These are phyloP conservation scores for Puccinia coronata DNA, from an alignment of 1,284 basidiomycete genomes.

Conservation along the genomic window DNA sequence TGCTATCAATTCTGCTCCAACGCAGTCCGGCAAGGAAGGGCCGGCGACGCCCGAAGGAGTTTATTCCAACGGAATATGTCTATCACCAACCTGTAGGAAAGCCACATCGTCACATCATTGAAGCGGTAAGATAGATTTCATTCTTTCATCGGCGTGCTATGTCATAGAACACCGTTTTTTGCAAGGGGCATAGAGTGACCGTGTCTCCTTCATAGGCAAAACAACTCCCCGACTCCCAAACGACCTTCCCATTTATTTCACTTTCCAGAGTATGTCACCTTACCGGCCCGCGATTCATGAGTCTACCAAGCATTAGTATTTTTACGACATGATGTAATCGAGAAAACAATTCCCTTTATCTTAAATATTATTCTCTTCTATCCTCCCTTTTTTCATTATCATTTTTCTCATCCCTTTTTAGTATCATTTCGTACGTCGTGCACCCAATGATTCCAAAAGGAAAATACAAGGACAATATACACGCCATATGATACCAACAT, in stretches of 20 bases:
- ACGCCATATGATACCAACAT: too few species aligned
- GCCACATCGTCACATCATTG: too few species aligned
- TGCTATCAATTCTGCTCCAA: not conserved
- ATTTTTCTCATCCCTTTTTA: too few species aligned
- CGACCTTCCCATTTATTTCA: not conserved
- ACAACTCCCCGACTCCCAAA: not conserved
- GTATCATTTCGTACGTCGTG: too few species aligned
- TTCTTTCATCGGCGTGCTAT: not conserved
- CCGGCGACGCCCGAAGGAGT: not conserved
- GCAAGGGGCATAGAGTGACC: not conserved
- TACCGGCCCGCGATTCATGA: not conserved
- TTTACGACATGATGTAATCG: too few species aligned
- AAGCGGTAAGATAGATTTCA: not conserved
- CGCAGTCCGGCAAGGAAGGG: not conserved
- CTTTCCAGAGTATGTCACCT: too few species aligned
- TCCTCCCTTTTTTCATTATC: too few species aligned
- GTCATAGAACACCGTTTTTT: not conserved
- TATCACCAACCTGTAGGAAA: not conserved
- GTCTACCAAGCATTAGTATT: not conserved
- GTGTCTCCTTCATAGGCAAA: not conserved
- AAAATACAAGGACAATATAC: too few species aligned
- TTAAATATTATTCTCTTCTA: too few species aligned
- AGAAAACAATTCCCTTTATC: too few species aligned
- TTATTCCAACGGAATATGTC: not conserved
- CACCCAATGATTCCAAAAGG: too few species aligned